Evolutionary conservation across 495 filamentous ascomycete genomes (phyloP).

Genomic region (Chaetomium tenue): DNA sequence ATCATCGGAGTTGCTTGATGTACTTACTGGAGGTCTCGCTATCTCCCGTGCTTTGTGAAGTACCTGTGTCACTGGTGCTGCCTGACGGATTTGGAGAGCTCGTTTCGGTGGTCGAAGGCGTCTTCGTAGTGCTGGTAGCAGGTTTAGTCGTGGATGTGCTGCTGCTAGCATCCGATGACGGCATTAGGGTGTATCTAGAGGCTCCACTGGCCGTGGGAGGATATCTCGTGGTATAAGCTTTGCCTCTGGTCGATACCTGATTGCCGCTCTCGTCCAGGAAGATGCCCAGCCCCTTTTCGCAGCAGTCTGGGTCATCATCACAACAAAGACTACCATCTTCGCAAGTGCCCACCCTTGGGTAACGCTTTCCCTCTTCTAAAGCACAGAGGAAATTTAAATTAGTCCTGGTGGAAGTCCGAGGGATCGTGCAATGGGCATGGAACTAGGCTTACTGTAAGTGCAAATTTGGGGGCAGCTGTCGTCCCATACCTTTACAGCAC

Average conservation of each 20-base stretch:
- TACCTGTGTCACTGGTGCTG: too few species aligned
- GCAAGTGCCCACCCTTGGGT: slow-evolving; percentile 1
- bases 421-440: neutral
- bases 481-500: slow-evolving; percentile 7
- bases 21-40: too few species aligned
- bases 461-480: slow-evolving; percentile 9
- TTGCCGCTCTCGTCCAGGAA: slow-evolving; percentile 15
- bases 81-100: too few species aligned
- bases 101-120: too few species aligned
- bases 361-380: neutral
- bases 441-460: slow-evolving; percentile 5
- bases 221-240: neutral
- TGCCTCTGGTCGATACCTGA: neutral
- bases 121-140: too few species aligned
- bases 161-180: neutral
- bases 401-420: neutral
- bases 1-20: too few species aligned
- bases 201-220: neutral
- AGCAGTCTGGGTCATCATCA: neutral
- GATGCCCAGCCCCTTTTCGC: neutral
- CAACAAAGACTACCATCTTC: slow-evolving; percentile 12
- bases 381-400: neutral
- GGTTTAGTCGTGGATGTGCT: neutral
- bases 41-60: too few species aligned
- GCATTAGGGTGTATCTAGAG: neutral